Percentiles rank a stretch among this genome's conserved stretches.
phyloP scores from a whole-genome alignment of 129 eudicot species.

The Erigeron canadensis region DNA sequence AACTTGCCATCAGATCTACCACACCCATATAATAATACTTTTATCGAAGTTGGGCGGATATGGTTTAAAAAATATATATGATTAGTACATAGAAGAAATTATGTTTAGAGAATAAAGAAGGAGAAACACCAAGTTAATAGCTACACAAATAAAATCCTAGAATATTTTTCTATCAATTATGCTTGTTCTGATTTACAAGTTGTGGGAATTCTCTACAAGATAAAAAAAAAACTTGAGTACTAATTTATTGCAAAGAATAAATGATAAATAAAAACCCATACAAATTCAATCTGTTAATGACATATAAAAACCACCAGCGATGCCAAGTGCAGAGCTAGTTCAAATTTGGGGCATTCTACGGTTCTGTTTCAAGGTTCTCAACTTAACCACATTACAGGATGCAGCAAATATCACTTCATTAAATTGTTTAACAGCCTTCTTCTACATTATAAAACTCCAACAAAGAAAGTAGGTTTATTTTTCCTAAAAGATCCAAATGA shows the following conservation, averaged over 20 bases:
- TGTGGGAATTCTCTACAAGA: no score
- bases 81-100: neutral
- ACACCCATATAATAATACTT: neutral
- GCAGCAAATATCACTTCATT: neutral
- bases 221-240: no score
- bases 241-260: no score
- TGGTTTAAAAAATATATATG: neutral
- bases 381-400: neutral
- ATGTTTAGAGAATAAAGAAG: neutral
- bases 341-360: no score
- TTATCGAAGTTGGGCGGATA: neutral
- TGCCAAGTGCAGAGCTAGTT: no score
- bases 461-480: neutral
- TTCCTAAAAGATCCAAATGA: neutral
- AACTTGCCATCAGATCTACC: neutral
- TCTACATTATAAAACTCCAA: neutral
- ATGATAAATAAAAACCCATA: neutral
- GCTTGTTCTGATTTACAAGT: neutral
- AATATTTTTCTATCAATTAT: no score
- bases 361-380: no score
- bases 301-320: no score
- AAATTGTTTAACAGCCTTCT: neutral
- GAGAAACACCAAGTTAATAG: neutral
- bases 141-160: no score
- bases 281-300: neutral